Evolutionary conservation across 352 stramenopile species (phyloP).

Genomic region (Thraustochytrium sp.): DNA sequence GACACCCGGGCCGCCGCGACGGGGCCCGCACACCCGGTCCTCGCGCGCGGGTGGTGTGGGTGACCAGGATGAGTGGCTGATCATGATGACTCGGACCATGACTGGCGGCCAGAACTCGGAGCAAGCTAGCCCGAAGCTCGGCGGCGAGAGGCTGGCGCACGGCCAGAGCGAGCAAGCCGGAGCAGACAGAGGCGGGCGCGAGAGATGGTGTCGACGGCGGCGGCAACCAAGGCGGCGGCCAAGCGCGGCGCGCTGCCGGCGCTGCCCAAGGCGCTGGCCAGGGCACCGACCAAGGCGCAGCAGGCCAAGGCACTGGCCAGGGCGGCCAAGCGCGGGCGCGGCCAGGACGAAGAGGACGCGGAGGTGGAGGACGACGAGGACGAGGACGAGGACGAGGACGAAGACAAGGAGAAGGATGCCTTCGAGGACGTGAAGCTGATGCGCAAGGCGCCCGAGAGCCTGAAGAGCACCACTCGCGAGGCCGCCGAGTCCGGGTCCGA

Average conservation of each 20-base stretch:
- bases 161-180: neutral
- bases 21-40: too few relatives aligned
- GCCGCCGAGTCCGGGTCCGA: too few relatives aligned
- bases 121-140: neutral
- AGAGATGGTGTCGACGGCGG: neutral
- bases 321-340: neutral
- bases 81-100: neutral
- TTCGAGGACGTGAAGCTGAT: neutral
- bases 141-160: neutral
- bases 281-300: neutral
- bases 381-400: neutral
- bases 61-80: neutral
- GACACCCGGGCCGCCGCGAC: too few relatives aligned
- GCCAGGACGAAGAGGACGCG: neutral
- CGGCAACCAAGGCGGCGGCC: neutral
- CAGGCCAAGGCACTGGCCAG: neutral
- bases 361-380: neutral
- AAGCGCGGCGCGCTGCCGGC: neutral
- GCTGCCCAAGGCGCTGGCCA: neutral
- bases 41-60: too few relatives aligned
- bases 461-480: neutral
- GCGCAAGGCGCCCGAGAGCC: neutral
- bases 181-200: neutral
- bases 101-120: neutral
- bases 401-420: neutral